These are phyloP conservation scores for Aspergillus pseudonomiae DNA, from an alignment of 2,329 filamentous ascomycete species.

Conservation along the genomic window DNA sequence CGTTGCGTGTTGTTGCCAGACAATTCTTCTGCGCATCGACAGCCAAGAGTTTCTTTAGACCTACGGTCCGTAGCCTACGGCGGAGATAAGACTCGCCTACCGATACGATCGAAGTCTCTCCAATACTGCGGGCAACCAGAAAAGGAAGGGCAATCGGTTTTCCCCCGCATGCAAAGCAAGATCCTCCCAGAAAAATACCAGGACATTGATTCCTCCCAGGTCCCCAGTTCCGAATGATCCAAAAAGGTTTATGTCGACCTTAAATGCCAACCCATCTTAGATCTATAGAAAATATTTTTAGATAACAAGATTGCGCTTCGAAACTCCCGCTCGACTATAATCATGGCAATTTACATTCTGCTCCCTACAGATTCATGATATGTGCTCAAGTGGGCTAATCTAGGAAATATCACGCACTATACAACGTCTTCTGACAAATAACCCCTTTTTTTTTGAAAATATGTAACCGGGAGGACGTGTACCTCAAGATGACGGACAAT, in stretches of 20 bases:
- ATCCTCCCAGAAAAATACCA: neutral
- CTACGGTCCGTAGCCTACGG: neutral
- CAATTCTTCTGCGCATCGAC: no score
- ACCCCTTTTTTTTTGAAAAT: no score
- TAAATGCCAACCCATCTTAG: neutral
- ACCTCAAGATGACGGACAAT: no score
- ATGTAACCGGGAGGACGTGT: no score
- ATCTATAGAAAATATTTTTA: neutral
- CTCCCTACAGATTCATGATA: no score
- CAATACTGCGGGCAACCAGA: neutral
- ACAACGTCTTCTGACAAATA: no score
- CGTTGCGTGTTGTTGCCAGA: neutral
- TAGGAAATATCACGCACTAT: no score
- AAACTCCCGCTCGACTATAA: no score
- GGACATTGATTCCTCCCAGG: neutral
- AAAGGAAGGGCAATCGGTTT: neutral
- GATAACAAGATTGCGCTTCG: no score
- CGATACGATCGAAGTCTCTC: no score
- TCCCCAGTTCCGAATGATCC: neutral
- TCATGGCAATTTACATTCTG: no score
- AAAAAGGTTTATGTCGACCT: neutral
- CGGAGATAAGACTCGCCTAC: neutral
- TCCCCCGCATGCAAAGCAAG: neutral
- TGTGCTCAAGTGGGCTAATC: no score
- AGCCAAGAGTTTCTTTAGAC: neutral